These are phyloP conservation scores for Citrus mangshanensis DNA, from an alignment of 345 rosid genomes.

Conservation along the genomic window DNA sequence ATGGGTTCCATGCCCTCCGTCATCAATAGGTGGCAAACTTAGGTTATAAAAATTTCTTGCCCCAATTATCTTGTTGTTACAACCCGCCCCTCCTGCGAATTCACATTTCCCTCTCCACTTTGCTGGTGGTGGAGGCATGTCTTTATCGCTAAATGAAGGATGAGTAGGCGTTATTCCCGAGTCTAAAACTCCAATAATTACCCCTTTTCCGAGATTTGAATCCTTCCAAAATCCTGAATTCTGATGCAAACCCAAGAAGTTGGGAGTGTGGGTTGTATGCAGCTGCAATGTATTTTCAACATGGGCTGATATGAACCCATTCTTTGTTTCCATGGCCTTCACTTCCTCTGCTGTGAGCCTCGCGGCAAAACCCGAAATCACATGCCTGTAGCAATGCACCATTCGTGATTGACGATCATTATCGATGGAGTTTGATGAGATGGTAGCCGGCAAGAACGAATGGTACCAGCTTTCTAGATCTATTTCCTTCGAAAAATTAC, in stretches of 20 bases:
- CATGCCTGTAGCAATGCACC: background rate
- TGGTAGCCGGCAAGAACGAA: background rate
- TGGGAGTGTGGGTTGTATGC: constrained; percentile 46
- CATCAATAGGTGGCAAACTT: background rate
- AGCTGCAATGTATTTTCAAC: constrained; percentile 22
- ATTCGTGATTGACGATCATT: background rate
- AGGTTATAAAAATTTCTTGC: background rate
- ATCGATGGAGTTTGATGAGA: background rate
- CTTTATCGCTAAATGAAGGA: constrained; percentile 4
- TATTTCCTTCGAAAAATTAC: too few species aligned
- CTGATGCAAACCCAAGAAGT: constrained; percentile 45
- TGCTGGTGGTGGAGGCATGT: background rate
- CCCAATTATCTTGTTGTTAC: background rate
- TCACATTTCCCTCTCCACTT: background rate
- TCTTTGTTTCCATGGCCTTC: background rate
- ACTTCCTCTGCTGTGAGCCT: background rate
- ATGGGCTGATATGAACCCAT: constrained; percentile 11
- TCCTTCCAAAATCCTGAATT: constrained; percentile 35
- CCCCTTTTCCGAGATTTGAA: constrained; percentile 38
- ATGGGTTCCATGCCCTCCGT: background rate
- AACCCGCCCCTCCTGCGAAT: background rate
- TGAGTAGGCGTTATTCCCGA: constrained; percentile 50
- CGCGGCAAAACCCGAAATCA: background rate
- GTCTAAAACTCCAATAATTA: constrained; percentile 55
- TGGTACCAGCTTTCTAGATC: background rate